phyloP scores from a whole-genome alignment of 441 rosid species.

The Gossypium trilobum region DNA sequence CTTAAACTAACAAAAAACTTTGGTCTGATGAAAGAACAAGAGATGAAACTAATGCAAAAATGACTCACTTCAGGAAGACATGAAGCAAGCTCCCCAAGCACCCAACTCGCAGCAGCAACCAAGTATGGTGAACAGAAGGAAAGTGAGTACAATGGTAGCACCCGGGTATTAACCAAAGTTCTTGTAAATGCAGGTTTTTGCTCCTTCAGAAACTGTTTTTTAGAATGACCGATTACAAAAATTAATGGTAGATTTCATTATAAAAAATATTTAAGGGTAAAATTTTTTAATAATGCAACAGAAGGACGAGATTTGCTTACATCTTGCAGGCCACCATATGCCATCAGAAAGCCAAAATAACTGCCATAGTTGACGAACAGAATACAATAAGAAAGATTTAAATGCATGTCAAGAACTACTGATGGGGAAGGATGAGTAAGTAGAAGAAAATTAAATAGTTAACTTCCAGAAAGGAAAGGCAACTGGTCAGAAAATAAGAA shows the following conservation, averaged over 20 bases:
- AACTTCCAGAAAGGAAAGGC: not conserved
- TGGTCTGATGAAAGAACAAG: conserved; percentile 3
- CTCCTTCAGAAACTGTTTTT: conserved; percentile 58
- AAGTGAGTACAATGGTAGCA: conserved; percentile 53
- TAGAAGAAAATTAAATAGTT: conserved; percentile 9
- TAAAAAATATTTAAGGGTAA: not conserved
- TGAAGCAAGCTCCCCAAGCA: conserved; percentile 71
- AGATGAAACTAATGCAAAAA: conserved; percentile 17
- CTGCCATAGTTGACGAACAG: conserved; percentile 32
- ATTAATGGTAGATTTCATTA: not conserved
- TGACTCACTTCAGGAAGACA: conserved; percentile 66
- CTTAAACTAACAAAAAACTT: conserved; percentile 3
- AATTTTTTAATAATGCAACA: conserved; percentile 14
- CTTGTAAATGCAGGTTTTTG: conserved; percentile 48
- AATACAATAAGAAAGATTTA: conserved; percentile 13
- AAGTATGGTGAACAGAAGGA: conserved; percentile 48
- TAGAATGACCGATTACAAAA: conserved; percentile 7
- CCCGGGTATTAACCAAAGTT: conserved; percentile 44
- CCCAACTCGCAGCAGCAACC: conserved; percentile 83
- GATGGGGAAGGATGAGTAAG: not conserved
- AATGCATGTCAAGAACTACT: conserved; percentile 15
- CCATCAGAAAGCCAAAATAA: conserved; percentile 79
- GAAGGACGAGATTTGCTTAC: conserved; percentile 38
- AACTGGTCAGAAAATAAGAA: not conserved
- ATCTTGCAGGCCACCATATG: conserved; percentile 81